Conservation (phyloP, 352 stramenopile genomes). For the Phytophthora idaei region DNA sequence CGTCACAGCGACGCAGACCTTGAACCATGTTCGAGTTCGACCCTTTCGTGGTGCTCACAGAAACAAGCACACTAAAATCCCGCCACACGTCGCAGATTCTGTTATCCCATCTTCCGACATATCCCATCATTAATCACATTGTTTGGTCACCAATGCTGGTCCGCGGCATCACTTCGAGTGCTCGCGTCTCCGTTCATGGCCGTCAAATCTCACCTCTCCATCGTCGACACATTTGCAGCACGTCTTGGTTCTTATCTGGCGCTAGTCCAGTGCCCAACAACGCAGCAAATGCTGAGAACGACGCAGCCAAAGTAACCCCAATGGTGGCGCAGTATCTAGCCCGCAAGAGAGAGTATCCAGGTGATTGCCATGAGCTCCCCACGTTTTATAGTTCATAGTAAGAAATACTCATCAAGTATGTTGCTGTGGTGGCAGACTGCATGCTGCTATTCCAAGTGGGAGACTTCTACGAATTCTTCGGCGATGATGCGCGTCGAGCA, state of each 20-base stretch:
- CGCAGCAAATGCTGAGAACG: conserved; percentile 6
- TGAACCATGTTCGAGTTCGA: too few relatives aligned
- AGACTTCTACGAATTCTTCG: conserved; percentile 88
- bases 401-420: neutral
- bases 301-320: conserved; percentile 43
- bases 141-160: conserved; percentile 23
- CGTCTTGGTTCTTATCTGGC: conserved; percentile 24
- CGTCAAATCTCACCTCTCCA: neutral
- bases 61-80: too few relatives aligned
- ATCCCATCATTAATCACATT: conserved; percentile 14
- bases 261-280: neutral
- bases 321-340: conserved; percentile 79
- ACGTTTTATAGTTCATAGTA: neutral
- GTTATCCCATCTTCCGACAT: conserved; percentile 8
- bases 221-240: conserved; percentile 13
- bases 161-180: conserved; percentile 6
- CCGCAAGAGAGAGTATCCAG: conserved; percentile 81
- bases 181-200: conserved; percentile 3
- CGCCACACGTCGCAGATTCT: conserved; percentile 18
- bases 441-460: conserved; percentile 86
- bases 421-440: conserved; percentile 52
- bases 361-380: conserved; percentile 9
- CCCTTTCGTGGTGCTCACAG: too few relatives aligned
- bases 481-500: conserved; percentile 68
- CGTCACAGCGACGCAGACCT: too few relatives aligned